These are phyloP conservation scores for Omphalotus guepiniiformis DNA, from an alignment of 768 basidiomycete species.

Conservation along the genomic window DNA sequence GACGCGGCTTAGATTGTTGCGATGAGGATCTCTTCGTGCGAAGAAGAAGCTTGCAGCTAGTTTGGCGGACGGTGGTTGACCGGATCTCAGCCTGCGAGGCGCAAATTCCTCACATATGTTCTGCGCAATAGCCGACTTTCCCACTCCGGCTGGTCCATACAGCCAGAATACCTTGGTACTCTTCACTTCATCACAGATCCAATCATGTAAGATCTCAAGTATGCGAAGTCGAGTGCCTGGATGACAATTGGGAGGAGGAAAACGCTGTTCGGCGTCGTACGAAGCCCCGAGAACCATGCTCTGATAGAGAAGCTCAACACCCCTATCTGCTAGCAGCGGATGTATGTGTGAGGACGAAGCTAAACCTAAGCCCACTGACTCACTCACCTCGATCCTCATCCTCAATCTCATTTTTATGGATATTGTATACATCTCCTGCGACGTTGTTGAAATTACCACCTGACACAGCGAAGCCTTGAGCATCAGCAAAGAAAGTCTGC, in stretches of 20 bases:
- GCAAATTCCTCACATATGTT: slow-evolving; percentile 18
- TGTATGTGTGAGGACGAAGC: background rate
- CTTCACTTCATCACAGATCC: background rate
- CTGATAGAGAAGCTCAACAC: background rate
- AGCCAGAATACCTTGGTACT: slow-evolving; percentile 24
- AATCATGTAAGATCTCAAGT: background rate
- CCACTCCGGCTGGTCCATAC: slow-evolving; percentile 28
- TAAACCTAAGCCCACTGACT: background rate
- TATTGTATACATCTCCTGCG: background rate
- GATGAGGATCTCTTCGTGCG: slow-evolving; percentile 19
- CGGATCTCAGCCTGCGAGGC: background rate
- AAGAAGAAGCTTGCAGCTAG: slow-evolving; percentile 30
- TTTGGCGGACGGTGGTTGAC: no score
- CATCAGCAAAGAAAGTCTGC: background rate
- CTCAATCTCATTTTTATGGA: background rate
- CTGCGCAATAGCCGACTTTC: slow-evolving; percentile 31
- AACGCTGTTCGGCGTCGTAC: slow-evolving; percentile 1
- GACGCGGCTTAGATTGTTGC: slow-evolving; percentile 22
- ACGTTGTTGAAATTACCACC: background rate
- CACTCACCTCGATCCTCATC: background rate
- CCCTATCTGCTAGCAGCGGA: background rate
- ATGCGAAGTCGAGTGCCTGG: slow-evolving; percentile 1
- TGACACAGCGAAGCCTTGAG: background rate
- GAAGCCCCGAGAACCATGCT: background rate
- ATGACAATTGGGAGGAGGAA: slow-evolving; percentile 2